Percentiles rank a stretch among this genome's conserved stretches.
phyloP scores from a whole-genome alignment of 2,329 filamentous ascomycete genomes.

The Talaromyces pinophilus region DNA sequence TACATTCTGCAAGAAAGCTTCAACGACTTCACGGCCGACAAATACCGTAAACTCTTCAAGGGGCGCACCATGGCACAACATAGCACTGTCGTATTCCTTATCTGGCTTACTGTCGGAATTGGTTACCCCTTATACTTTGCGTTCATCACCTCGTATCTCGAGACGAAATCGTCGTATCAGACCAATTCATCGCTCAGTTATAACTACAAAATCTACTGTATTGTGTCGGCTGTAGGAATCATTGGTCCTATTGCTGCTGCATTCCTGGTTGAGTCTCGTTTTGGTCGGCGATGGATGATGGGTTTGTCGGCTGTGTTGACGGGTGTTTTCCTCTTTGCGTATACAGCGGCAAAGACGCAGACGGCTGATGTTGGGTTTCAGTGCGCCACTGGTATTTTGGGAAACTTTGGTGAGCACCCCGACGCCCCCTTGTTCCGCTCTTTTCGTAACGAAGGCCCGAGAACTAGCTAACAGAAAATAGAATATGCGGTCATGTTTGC shows the following conservation, averaged over 20 bases:
- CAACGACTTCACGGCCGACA: constrained; percentile 31
- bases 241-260: constrained; percentile 46
- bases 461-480: neutral
- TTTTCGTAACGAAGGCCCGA: neutral
- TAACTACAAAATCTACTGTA: neutral
- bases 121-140: constrained; percentile 52
- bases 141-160: constrained; percentile 51
- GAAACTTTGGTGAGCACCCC: neutral
- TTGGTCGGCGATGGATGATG: constrained; percentile 51
- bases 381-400: constrained; percentile 43
- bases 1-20: constrained; percentile 25
- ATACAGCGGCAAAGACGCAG: constrained; percentile 46
- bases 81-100: constrained; percentile 43
- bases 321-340: constrained; percentile 51
- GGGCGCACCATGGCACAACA: constrained; percentile 31
- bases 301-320: constrained; percentile 48
- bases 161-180: constrained; percentile 33
- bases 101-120: constrained; percentile 52
- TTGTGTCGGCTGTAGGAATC: neutral
- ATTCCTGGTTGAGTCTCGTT: constrained; percentile 45
- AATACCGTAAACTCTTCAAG: constrained; percentile 35
- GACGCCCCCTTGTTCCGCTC: neutral
- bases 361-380: constrained; percentile 36
- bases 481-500: constrained; percentile 6
- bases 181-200: neutral